These are phyloP conservation scores for Daldinia sp. DNA, from an alignment of 2,329 filamentous ascomycete genomes.

Conservation along the genomic window DNA sequence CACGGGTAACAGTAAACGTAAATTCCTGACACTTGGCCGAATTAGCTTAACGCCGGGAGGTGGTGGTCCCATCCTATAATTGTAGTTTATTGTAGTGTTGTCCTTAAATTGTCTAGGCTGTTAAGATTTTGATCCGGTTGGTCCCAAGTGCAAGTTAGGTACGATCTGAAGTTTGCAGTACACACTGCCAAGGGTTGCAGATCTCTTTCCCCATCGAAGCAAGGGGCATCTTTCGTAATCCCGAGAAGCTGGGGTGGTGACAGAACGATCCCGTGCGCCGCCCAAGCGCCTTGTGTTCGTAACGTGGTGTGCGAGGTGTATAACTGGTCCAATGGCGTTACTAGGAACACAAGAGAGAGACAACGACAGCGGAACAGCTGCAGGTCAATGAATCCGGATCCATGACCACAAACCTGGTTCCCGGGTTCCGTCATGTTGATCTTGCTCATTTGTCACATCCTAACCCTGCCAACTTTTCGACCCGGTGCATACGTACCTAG, in stretches of 20 bases:
- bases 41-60: neutral
- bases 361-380: slow-evolving; percentile 45
- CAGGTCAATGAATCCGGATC: slow-evolving; percentile 45
- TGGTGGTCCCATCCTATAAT: slow-evolving; percentile 6
- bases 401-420: slow-evolving; percentile 41
- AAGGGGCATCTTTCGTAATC: slow-evolving; percentile 41
- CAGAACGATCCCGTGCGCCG: slow-evolving; percentile 42
- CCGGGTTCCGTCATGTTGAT: slow-evolving; percentile 41
- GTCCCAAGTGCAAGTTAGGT: slow-evolving; percentile 38
- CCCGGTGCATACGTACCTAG: slow-evolving; percentile 20
- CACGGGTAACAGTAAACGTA: slow-evolving; percentile 2
- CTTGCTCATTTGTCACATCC: slow-evolving; percentile 40
- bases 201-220: slow-evolving; percentile 40
- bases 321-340: slow-evolving; percentile 35
- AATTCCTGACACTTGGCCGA: slow-evolving; percentile 19
- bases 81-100: slow-evolving; percentile 14
- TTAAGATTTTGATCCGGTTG: slow-evolving; percentile 35
- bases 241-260: slow-evolving; percentile 41
- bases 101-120: slow-evolving; percentile 27
- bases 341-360: slow-evolving; percentile 36
- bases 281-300: slow-evolving; percentile 38
- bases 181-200: slow-evolving; percentile 35
- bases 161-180: slow-evolving; percentile 42
- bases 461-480: slow-evolving; percentile 37
- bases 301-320: slow-evolving; percentile 23